phyloP scores from a whole-genome alignment of 805 yeast species.

The Metschnikowia sp. region DNA sequence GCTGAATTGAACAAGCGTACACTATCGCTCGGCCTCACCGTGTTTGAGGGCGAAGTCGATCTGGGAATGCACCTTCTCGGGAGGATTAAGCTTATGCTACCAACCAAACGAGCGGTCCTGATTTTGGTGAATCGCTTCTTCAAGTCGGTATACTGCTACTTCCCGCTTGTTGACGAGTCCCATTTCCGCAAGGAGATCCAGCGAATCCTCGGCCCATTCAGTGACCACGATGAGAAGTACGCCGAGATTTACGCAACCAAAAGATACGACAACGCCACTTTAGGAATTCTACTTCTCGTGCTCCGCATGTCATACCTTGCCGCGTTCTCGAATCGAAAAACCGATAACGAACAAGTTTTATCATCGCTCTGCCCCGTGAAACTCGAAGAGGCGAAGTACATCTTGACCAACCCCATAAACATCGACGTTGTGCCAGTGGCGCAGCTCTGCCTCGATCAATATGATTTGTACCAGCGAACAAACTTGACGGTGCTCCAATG shows the following conservation, averaged over 20 bases:
- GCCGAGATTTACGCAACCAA: slow-evolving; percentile 31
- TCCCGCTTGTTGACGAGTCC: slow-evolving; percentile 22
- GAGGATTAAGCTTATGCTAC: slow-evolving; percentile 16
- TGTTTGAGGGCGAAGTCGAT: slow-evolving; percentile 29
- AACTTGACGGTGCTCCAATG: slow-evolving; percentile 16
- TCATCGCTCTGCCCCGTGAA: slow-evolving; percentile 1
- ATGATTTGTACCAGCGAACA: slow-evolving; percentile 19
- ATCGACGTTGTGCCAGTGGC: slow-evolving; percentile 31
- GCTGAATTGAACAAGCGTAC: slow-evolving; percentile 27
- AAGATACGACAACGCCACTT: slow-evolving; percentile 43
- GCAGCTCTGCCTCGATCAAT: slow-evolving; percentile 34
- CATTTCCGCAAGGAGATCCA: slow-evolving; percentile 35
- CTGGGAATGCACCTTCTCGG: slow-evolving; percentile 22
- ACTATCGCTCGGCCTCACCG: slow-evolving; percentile 32
- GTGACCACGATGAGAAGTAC: slow-evolving; percentile 9
- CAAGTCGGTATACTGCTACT: slow-evolving; percentile 17
- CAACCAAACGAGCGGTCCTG: slow-evolving; percentile 17
- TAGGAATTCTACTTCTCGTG: slow-evolving; percentile 52
- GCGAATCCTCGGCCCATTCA: slow-evolving; percentile 38
- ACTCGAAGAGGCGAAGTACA: slow-evolving; percentile 21
- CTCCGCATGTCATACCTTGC: slow-evolving; percentile 56
- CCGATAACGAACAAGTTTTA: slow-evolving; percentile 12
- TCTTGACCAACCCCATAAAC: slow-evolving; percentile 29
- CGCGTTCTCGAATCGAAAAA: slow-evolving; percentile 21
- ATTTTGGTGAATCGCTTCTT: slow-evolving; percentile 18